Percentiles rank a stretch among this genome's conserved stretches.
Evolutionary conservation across 805 yeast genomes (phyloP).

Genomic region (Candida ficus): DNA sequence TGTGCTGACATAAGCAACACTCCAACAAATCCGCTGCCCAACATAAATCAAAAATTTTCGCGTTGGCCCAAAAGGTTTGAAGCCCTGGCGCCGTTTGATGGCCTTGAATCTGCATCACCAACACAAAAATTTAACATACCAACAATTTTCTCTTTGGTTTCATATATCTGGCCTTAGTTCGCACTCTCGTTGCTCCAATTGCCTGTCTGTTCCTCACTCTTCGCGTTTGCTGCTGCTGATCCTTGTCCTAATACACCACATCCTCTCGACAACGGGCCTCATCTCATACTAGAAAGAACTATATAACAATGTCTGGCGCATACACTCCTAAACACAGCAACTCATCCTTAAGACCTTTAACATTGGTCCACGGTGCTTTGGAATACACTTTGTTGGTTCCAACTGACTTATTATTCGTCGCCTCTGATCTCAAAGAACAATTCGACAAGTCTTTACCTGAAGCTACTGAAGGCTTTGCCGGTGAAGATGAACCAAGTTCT

Average conservation of each 20-base stretch:
- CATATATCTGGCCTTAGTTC: conserved; percentile 4
- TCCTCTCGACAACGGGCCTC: no score
- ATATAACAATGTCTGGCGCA: conserved; percentile 23
- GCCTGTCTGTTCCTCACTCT: conserved; percentile 1
- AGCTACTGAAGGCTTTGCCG: conserved; percentile 78
- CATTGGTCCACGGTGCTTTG: conserved; percentile 76
- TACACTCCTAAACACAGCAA: conserved; percentile 25
- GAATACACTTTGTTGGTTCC: conserved; percentile 90
- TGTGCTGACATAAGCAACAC: conserved; percentile 1
- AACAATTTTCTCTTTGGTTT: conserved; percentile 4
- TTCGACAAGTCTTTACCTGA: conserved; percentile 71
- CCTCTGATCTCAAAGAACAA: conserved; percentile 84
- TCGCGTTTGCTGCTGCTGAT: conserved; percentile 1
- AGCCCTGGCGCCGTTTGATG: background rate
- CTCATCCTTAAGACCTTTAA: conserved; percentile 68
- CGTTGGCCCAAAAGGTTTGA: conserved; percentile 1
- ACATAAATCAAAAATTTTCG: conserved; percentile 5
- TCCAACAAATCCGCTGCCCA: conserved; percentile 10
- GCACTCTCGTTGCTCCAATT: conserved; percentile 1
- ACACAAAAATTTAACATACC: conserved; percentile 4
- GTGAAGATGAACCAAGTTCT: conserved; percentile 83
- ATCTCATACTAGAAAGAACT: background rate
- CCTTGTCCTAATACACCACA: conserved; percentile 3
- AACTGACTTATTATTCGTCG: conserved; percentile 67
- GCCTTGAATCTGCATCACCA: background rate